These are phyloP conservation scores for Fusarium sp. DNA, from an alignment of 2,329 filamentous ascomycete genomes.

Conservation along the genomic window DNA sequence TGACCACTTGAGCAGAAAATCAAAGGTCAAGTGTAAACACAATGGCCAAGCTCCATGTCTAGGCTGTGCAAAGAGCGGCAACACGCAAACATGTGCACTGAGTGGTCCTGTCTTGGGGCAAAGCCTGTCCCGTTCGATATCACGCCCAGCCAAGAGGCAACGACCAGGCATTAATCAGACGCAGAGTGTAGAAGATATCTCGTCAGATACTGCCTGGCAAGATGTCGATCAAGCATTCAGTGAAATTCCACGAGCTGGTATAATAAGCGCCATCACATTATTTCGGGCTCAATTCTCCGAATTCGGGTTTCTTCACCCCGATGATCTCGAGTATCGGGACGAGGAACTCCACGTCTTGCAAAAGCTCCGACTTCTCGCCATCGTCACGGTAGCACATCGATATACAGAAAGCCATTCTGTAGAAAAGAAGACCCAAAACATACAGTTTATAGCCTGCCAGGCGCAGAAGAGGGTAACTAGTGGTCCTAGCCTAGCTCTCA, in stretches of 20 bases:
- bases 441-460: constrained; percentile 16
- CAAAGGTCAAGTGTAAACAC: constrained; percentile 42
- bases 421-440: background rate
- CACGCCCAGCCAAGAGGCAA: constrained; percentile 23
- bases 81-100: constrained; percentile 24
- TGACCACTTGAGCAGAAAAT: constrained; percentile 24
- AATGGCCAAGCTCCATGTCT: constrained; percentile 37
- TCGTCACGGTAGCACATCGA: constrained; percentile 28
- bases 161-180: background rate
- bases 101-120: constrained; percentile 25
- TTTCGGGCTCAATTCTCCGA: constrained; percentile 41
- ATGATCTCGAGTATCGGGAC: constrained; percentile 36
- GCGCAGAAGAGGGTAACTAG: constrained; percentile 25
- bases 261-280: constrained; percentile 23
- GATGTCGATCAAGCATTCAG: constrained; percentile 21
- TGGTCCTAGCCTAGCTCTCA: constrained; percentile 26
- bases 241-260: background rate
- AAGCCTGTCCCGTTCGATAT: background rate
- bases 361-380: constrained; percentile 31
- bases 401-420: background rate
- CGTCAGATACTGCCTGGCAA: background rate
- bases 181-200: background rate
- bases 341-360: constrained; percentile 10
- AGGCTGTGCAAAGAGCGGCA: constrained; percentile 36
- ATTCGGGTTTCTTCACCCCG: constrained; percentile 38